Conservation (phyloP, 768 basidiomycete species). For the Hemileccinum impolitum region DNA sequence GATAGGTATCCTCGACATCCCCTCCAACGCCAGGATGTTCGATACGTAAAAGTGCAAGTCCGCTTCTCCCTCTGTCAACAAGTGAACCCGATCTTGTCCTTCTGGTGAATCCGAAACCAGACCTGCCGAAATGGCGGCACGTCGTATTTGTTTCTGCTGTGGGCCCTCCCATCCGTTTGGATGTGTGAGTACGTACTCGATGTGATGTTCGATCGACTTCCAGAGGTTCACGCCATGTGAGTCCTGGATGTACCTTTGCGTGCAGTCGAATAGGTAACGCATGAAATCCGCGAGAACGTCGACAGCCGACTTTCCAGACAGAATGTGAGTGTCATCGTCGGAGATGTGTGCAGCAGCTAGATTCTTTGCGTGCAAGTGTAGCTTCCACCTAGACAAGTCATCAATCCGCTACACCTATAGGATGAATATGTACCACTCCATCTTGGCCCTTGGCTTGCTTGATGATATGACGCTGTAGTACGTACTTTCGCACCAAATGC, state of each 20-base stretch:
- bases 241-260: slow-evolving; percentile 45
- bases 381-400: slow-evolving; percentile 29
- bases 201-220: slow-evolving; percentile 39
- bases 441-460: slow-evolving; percentile 41
- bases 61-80: slow-evolving; percentile 66
- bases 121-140: slow-evolving; percentile 49
- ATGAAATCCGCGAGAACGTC: slow-evolving; percentile 49
- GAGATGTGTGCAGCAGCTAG: slow-evolving; percentile 29
- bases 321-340: slow-evolving; percentile 37
- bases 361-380: slow-evolving; percentile 38
- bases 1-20: slow-evolving; percentile 16
- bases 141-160: slow-evolving; percentile 56
- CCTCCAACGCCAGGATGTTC: slow-evolving; percentile 40
- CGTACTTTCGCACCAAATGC: slow-evolving; percentile 46
- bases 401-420: background rate
- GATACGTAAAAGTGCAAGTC: slow-evolving; percentile 56
- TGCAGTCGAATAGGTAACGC: slow-evolving; percentile 42
- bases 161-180: slow-evolving; percentile 63
- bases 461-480: slow-evolving; percentile 36
- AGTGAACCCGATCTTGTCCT: slow-evolving; percentile 43
- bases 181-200: slow-evolving; percentile 55
- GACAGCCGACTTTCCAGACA: slow-evolving; percentile 37
- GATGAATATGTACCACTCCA: slow-evolving; percentile 38
- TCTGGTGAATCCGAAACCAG: slow-evolving; percentile 41
- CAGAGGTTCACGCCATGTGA: slow-evolving; percentile 46